Evolutionary conservation across 73 alveolate species (phyloP).

Genomic region (Tetrahymena malaccensis): DNA sequence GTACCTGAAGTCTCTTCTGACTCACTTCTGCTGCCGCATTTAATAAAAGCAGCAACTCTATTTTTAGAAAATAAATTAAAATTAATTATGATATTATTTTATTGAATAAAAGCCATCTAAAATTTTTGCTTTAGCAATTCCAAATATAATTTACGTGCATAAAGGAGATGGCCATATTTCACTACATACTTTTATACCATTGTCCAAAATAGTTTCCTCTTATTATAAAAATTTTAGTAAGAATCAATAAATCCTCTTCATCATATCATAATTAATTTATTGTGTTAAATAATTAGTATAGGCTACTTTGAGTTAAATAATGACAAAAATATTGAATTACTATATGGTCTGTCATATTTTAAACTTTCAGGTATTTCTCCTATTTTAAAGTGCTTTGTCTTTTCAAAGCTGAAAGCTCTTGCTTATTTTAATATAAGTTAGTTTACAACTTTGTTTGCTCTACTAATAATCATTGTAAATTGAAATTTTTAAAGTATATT

Average conservation of each 20-base stretch:
- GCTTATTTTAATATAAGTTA: background rate
- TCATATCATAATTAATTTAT: too few species aligned
- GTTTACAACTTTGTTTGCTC: background rate
- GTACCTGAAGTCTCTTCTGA: slow-evolving; percentile 67
- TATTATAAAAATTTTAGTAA: background rate
- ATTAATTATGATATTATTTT: background rate
- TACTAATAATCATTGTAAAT: background rate
- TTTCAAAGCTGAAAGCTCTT: background rate
- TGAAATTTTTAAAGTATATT: too few species aligned
- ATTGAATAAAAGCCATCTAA: background rate
- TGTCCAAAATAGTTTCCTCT: slow-evolving; percentile 46
- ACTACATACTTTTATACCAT: slow-evolving; percentile 78
- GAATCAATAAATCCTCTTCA: background rate
- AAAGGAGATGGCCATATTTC: slow-evolving; percentile 65
- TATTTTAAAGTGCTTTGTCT: slow-evolving; percentile 18
- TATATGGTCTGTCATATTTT: slow-evolving; percentile 57
- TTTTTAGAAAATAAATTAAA: background rate
- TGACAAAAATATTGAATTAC: background rate
- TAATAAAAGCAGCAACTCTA: slow-evolving; percentile 72
- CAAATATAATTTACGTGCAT: slow-evolving; percentile 16
- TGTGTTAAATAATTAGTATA: too few species aligned
- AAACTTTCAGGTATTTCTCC: slow-evolving; percentile 72
- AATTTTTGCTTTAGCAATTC: too few species aligned
- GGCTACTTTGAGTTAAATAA: background rate
- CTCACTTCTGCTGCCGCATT: slow-evolving; percentile 86